Evolutionary conservation across 495 filamentous ascomycete genomes (phyloP).

Genomic region (Penicillium lividum): DNA sequence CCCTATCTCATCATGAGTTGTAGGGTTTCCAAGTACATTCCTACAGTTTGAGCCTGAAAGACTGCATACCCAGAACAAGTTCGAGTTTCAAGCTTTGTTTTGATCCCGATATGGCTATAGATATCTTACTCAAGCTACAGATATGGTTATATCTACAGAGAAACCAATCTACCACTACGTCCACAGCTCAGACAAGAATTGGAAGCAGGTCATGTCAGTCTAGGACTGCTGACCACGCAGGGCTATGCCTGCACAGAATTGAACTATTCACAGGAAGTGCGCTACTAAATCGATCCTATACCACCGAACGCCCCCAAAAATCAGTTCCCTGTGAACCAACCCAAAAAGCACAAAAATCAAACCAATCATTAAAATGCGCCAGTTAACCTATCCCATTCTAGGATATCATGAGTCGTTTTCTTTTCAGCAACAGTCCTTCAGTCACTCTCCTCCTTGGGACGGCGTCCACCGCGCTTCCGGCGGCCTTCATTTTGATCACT

Average conservation of each 20-base stretch:
- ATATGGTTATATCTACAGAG: background rate
- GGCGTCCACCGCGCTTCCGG: constrained; percentile 46
- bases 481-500: constrained; percentile 53
- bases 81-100: background rate
- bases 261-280: constrained; percentile 39
- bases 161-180: background rate
- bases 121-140: no score
- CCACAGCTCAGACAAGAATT: background rate
- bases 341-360: constrained; percentile 4
- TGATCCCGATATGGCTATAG: background rate
- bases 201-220: background rate
- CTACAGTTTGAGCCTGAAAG: background rate
- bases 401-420: constrained; percentile 28
- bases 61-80: background rate
- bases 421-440: constrained; percentile 16
- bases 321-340: constrained; percentile 7
- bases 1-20: background rate
- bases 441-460: constrained; percentile 52
- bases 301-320: constrained; percentile 33
- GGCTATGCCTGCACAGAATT: constrained; percentile 5
- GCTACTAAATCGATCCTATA: constrained; percentile 32
- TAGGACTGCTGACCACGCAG: background rate
- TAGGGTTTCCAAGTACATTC: background rate
- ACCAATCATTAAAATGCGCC: constrained; percentile 24
- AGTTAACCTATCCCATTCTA: constrained; percentile 26